Conservation (phyloP, 2,329 filamentous ascomycete species). For the Meredithiella fracta region DNA sequence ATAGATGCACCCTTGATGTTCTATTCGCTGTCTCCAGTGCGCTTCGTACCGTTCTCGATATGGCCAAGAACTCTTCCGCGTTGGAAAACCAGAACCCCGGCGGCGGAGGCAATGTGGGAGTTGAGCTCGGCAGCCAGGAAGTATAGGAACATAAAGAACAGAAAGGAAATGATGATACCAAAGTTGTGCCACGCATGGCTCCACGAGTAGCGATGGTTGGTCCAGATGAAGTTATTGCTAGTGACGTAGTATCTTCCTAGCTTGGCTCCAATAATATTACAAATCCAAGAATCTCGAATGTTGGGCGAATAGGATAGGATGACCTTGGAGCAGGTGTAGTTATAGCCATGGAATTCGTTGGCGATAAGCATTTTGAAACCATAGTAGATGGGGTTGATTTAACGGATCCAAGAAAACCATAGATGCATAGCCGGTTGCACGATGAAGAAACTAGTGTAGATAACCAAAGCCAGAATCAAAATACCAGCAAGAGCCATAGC, state of each 20-base stretch:
- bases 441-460: conserved; percentile 42
- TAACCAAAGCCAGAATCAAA: conserved; percentile 42
- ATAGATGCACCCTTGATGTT: conserved; percentile 17
- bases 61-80: conserved; percentile 33
- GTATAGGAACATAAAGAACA: conserved; percentile 48
- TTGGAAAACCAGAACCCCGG: conserved; percentile 53
- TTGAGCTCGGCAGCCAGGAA: conserved; percentile 48
- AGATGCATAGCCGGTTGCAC: conserved; percentile 42
- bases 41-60: conserved; percentile 21
- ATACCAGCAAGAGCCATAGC: conserved; percentile 37
- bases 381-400: conserved; percentile 57
- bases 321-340: conserved; percentile 38
- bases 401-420: conserved; percentile 64
- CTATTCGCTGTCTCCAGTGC: conserved; percentile 19
- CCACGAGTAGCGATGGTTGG: conserved; percentile 39
- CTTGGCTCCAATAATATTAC: conserved; percentile 36
- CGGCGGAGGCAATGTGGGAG: conserved; percentile 43
- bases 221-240: conserved; percentile 43
- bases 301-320: conserved; percentile 31
- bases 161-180: conserved; percentile 48
- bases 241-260: conserved; percentile 37
- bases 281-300: conserved; percentile 33
- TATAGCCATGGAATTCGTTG: conserved; percentile 47
- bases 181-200: conserved; percentile 50
- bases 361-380: conserved; percentile 56